Base-by-base conservation (phyloP, 139 green algal genomes). In the Klebsormidium nitens region DNA sequence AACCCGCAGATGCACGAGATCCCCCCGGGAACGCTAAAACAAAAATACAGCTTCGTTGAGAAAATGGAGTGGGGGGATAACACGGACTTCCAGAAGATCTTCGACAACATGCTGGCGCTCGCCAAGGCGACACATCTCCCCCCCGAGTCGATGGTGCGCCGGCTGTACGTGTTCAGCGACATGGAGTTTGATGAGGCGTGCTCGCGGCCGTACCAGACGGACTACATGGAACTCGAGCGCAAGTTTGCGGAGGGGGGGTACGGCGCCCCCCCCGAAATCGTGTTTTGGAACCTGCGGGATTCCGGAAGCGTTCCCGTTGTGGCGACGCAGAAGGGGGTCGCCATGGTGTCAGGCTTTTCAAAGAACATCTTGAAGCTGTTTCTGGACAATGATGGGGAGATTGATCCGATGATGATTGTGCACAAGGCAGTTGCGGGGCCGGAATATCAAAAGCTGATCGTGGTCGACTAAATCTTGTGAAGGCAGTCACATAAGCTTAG, bases 151-250 rank as follows among this genome's bases (percentile, higher is more conserved):
- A 81, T 81, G 75, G 46, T 77, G 11, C n/a, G 47, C 1, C 52
- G 49, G 11, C 46, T 81, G 4, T 72, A 77, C 44, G 62, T 77
- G 23, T 81, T 77, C 60, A 74, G 48, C 26, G 75, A 81, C 63
- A 81, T 81, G 75, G 48, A 81, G 67, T 81, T 81, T 47, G 59
- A 78, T 36, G 0, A 60, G n/a, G n/a, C n/a, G n/a, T n/a, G n/a
- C n/a, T n/a, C n/a, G n/a, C n/a, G n/a, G n/a, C n/a, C n/a, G n/a
- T n/a, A n/a, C n/a, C n/a, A n/a, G n/a, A n/a, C n/a, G n/a, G n/a
- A n/a, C n/a, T n/a, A n/a, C n/a, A n/a, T n/a, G n/a, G n/a, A n/a
- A n/a, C n/a, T n/a, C n/a, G n/a, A n/a, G n/a, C n/a, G n/a, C n/a
- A n/a, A n/a, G 0, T 58, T 65, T 5, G 37, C 19, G 17, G 8